Percentiles rank a stretch among this genome's conserved stretches.
Conservation (phyloP, 345 rosid genomes). For the Triadica sebifera region DNA sequence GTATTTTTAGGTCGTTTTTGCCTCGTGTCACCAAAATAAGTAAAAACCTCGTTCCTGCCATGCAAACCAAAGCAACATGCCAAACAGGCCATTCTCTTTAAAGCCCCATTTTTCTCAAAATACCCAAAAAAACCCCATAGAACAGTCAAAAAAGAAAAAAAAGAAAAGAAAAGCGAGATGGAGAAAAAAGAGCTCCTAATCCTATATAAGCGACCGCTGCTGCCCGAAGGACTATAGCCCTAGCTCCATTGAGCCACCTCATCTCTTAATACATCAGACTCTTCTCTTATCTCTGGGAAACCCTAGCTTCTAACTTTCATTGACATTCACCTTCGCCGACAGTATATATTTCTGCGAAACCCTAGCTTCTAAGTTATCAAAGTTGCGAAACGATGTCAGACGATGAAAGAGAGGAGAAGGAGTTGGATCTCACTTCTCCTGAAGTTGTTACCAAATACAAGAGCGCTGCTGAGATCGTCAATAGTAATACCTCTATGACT, state of each 20-base stretch:
- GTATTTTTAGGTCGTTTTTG: too few species aligned
- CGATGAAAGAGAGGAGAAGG: conserved; percentile 97
- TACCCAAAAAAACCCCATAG: not conserved
- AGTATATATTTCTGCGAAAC: not conserved
- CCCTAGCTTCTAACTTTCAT: too few species aligned
- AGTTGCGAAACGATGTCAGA: conserved; percentile 73
- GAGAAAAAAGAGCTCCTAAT: not conserved
- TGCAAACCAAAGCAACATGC: not conserved
- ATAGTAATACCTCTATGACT: conserved; percentile 47
- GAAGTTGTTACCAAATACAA: conserved; percentile 97
- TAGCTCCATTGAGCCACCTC: conserved; percentile 21
- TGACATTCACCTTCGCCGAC: too few species aligned
- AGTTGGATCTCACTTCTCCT: conserved; percentile 86
- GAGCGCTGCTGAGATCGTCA: conserved; percentile 89
- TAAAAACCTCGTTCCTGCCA: not conserved
- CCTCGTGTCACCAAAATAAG: too few species aligned
- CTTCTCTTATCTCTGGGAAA: too few species aligned
- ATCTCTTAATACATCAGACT: not conserved
- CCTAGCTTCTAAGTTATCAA: conserved; percentile 4
- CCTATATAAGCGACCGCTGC: conserved; percentile 7
- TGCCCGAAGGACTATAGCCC: conserved; percentile 4
- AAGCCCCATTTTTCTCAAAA: too few species aligned
- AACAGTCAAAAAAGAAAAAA: not conserved
- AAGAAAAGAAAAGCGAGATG: too few species aligned
- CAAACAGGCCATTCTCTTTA: not conserved